A percentile compares a stretch with the other conserved stretches of the same genome.
Evolutionary conservation across 495 filamentous ascomycete species (phyloP).

Genomic region (Daldinia grandis): DNA sequence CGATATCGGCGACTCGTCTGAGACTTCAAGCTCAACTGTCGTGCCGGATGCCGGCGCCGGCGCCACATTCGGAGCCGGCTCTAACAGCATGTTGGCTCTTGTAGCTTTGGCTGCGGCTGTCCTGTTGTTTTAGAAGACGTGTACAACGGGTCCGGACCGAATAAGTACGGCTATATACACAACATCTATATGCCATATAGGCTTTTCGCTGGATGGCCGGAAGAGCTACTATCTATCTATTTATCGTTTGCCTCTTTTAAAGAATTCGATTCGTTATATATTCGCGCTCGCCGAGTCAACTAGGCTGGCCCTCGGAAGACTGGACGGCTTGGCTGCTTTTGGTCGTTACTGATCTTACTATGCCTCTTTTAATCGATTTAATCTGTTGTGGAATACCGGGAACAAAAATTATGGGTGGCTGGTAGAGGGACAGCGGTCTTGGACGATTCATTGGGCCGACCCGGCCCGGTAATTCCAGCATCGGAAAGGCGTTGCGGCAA

Average conservation of each 20-base stretch:
- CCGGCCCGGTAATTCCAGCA: conserved; percentile 25
- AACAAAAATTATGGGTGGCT: conserved; percentile 4
- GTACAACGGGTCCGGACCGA: neutral
- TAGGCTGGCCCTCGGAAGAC: conserved; percentile 35
- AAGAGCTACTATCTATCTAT: neutral
- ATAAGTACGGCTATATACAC: neutral
- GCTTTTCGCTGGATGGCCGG: neutral
- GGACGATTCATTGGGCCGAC: conserved; percentile 2
- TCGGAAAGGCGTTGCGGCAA: conserved; percentile 39
- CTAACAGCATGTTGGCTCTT: conserved; percentile 33
- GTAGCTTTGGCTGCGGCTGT: conserved; percentile 26
- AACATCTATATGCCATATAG: neutral
- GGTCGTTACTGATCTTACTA: conserved; percentile 14
- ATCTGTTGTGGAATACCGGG: conserved; percentile 1
- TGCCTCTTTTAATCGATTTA: conserved; percentile 20
- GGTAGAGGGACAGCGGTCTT: conserved; percentile 7
- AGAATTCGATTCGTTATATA: conserved; percentile 11
- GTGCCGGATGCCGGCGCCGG: conserved; percentile 20
- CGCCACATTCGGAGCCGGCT: conserved; percentile 12
- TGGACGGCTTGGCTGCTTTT: conserved; percentile 16
- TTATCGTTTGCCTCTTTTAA: neutral
- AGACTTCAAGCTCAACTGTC: conserved; percentile 12
- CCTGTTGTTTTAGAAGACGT: conserved; percentile 18
- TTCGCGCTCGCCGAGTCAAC: conserved; percentile 22
- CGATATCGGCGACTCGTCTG: conserved; percentile 26